Percentiles rank a stretch among this genome's conserved stretches.
These are phyloP conservation scores for Linum trigynum DNA, from an alignment of 345 rosid species.

Conservation along the genomic window DNA sequence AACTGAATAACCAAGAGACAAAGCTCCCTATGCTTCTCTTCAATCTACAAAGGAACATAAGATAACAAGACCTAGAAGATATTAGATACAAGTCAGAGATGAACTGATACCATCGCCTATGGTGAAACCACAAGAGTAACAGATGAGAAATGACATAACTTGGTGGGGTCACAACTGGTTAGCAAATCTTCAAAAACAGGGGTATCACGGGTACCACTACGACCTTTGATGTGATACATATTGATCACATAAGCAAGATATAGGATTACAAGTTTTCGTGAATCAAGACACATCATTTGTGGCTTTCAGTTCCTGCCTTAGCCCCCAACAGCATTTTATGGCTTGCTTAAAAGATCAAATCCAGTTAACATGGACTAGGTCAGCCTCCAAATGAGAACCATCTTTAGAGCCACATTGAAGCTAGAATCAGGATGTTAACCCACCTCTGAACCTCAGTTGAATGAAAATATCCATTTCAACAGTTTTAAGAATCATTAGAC, in stretches of 20 bases:
- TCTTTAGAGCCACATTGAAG: background rate
- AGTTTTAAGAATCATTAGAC: background rate
- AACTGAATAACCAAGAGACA: conserved; percentile 89
- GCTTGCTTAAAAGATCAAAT: too few relatives aligned
- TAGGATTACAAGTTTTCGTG: too few relatives aligned
- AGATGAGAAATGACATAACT: too few relatives aligned
- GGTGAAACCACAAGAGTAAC: background rate
- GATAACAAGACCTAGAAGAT: background rate
- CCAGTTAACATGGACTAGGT: background rate
- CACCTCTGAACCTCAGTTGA: background rate
- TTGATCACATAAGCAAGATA: too few relatives aligned
- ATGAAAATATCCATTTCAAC: background rate
- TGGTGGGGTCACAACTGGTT: too few relatives aligned
- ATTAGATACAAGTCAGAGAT: background rate
- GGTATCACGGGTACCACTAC: too few relatives aligned
- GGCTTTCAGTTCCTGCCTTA: too few relatives aligned
- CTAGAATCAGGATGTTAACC: background rate
- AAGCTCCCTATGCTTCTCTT: conserved; percentile 88
- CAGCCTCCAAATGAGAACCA: background rate
- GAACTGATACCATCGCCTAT: background rate
- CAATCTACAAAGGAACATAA: conserved; percentile 49
- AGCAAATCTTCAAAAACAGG: too few relatives aligned
- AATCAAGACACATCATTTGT: too few relatives aligned
- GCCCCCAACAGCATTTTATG: too few relatives aligned
- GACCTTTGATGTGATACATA: too few relatives aligned